Conservation (phyloP, 495 filamentous ascomycete genomes). For the Pyrenula massariospora region DNA sequence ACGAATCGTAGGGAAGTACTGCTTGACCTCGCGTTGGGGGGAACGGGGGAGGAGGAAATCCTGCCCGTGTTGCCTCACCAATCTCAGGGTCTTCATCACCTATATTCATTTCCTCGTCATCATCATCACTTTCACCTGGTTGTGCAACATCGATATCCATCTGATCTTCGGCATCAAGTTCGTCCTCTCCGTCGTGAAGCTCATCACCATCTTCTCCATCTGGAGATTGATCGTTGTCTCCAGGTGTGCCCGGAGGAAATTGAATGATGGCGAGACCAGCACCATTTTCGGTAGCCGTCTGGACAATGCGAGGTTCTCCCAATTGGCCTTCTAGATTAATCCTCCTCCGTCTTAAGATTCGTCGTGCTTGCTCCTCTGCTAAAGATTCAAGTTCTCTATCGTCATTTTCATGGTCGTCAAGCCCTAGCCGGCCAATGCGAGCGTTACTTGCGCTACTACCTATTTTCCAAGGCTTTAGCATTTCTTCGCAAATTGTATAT, state of each 20-base stretch:
- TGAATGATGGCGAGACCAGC: neutral
- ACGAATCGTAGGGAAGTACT: conserved; percentile 25
- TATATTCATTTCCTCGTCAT: conserved; percentile 42
- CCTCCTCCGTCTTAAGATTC: neutral
- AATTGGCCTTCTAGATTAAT: conserved; percentile 5
- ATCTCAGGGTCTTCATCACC: conserved; percentile 52
- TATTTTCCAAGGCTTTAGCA: conserved; percentile 73
- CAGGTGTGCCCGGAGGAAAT: conserved; percentile 11
- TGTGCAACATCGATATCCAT: conserved; percentile 34
- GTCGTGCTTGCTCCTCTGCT: neutral
- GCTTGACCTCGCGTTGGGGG: conserved; percentile 42
- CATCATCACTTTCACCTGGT: conserved; percentile 22
- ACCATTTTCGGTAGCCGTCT: conserved; percentile 23
- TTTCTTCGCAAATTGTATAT: conserved; percentile 75
- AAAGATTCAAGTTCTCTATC: conserved; percentile 8
- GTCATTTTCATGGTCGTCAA: conserved; percentile 72
- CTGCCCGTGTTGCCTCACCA: conserved; percentile 56
- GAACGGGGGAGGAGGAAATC: conserved; percentile 53
- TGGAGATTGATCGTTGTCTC: conserved; percentile 30
- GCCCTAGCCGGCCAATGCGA: conserved; percentile 70
- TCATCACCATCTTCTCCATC: conserved; percentile 33
- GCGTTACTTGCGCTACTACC: conserved; percentile 80
- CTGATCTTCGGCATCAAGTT: conserved; percentile 28
- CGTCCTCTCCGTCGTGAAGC: conserved; percentile 18
- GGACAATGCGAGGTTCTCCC: conserved; percentile 29